Evolutionary conservation across 805 yeast species (phyloP), one percentile per base, ranked within the genome.

Genomic region (Wickerhamomyces chambardii): DNA sequence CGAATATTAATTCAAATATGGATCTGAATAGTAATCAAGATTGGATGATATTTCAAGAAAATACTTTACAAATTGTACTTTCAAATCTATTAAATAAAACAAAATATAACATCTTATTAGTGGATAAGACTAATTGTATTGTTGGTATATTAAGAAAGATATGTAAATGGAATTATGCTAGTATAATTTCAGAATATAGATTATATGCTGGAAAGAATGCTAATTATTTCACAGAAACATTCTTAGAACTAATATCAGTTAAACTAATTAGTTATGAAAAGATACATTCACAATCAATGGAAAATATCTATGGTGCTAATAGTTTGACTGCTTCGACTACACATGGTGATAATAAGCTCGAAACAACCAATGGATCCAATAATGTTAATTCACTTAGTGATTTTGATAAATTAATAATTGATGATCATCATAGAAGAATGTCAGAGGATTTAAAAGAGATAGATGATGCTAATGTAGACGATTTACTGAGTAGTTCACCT

Each of bases 121-220:
- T 92, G 17, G 97, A 92, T 51, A 73, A 82, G 28, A 78, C 89
- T 6, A 79, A 82, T 39, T 75, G 92, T 11, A 67, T 89, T 15
- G 73, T 86, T 10, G 96, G 97, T 0, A 64, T 89, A 3, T 59
- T 92, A 25, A 65, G 98, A 34, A 78, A 81, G 52, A 65, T 89
- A 28, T 92, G 85, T 56, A 82, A 82, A 58, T 90, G 97, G 97
- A 80, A 78, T 46, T 81, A 82, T 51, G 75, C 89, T 17, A 79
- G 94, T 15, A 75, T 90, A 5, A 71, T 87, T 17, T 81, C 80
- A 47, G 97, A 90, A 55, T 92, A 86, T 57, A 64, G 95, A 35
- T 66, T 84, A 8, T 84, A 76, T 55, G 67, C 84, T 16, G 83
- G 86, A 22, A 75, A 73, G 44, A 76, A 81, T 45, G 68, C 81